These are phyloP conservation scores for Fusarium euwallaceae DNA, from an alignment of 2,329 filamentous ascomycete species.

Conservation along the genomic window DNA sequence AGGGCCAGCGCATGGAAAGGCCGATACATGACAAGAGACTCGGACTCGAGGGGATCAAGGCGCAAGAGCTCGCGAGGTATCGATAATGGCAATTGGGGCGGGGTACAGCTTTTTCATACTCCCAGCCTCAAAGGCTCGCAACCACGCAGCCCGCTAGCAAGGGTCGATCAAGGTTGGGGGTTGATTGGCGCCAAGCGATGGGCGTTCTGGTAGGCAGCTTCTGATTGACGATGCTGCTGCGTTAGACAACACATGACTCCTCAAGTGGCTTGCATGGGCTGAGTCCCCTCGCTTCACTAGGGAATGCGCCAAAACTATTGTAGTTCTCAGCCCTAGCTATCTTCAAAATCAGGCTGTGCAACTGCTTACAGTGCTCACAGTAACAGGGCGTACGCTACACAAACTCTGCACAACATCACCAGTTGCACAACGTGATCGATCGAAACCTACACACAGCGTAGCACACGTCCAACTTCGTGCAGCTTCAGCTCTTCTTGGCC, in stretches of 20 bases:
- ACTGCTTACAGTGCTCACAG: not conserved
- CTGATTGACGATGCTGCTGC: not conserved
- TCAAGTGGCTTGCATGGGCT: not conserved
- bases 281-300: conserved; percentile 1
- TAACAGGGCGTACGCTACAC: not conserved
- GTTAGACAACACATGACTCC: not conserved
- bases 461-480: not conserved
- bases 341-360: not conserved
- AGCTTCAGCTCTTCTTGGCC: not conserved
- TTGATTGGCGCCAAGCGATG: conserved; percentile 28
- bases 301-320: not conserved
- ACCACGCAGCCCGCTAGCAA: conserved; percentile 17
- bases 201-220: conserved; percentile 12
- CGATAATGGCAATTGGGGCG: not conserved
- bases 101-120: conserved; percentile 13
- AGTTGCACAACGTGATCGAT: not conserved
- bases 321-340: not conserved
- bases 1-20: not conserved
- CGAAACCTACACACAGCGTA: not conserved
- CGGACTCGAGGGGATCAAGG: not conserved
- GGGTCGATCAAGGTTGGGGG: not conserved
- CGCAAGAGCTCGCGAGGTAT: not conserved
- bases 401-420: not conserved
- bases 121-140: not conserved
- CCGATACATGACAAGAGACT: conserved; percentile 3